Conservation (phyloP, 768 basidiomycete species). For the Macrolepiota fuliginosa region DNA sequence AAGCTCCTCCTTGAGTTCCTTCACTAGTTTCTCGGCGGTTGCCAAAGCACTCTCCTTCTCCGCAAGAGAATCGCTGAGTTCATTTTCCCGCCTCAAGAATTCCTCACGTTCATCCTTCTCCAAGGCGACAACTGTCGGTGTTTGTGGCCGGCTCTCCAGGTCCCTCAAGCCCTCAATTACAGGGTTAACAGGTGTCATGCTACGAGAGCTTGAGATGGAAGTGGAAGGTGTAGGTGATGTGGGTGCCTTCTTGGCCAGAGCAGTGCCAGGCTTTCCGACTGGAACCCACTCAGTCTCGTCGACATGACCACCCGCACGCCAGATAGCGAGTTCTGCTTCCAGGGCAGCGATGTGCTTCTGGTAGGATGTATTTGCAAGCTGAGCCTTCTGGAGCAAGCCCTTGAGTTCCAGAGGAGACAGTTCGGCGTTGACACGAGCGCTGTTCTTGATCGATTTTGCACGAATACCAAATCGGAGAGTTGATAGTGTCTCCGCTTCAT, state of each 20-base stretch:
- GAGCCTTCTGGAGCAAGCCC: constrained; percentile 83
- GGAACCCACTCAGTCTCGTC: constrained; percentile 81
- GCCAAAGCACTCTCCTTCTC: constrained; percentile 85
- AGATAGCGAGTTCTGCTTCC: constrained; percentile 87
- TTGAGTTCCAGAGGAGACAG: constrained; percentile 96
- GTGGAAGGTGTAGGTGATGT: constrained; percentile 64
- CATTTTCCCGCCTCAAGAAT: constrained; percentile 94
- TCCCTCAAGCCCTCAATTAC: constrained; percentile 72
- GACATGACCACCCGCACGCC: constrained; percentile 86
- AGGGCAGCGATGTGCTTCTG: constrained; percentile 86
- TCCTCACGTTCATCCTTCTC: constrained; percentile 98
- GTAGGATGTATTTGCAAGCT: constrained; percentile 78
- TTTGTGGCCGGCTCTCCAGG: constrained; percentile 83
- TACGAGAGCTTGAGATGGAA: constrained; percentile 45
- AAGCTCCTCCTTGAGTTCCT: constrained; percentile 87
- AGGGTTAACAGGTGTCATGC: constrained; percentile 75
- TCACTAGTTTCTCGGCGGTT: constrained; percentile 81
- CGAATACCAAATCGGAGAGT: constrained; percentile 99
- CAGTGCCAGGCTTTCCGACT: constrained; percentile 57
- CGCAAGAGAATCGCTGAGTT: constrained; percentile 88
- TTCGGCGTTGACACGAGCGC: constrained; percentile 97
- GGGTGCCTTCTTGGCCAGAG: constrained; percentile 61
- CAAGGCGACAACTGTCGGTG: constrained; percentile 82
- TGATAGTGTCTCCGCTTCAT: constrained; percentile 93
- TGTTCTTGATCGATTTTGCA: constrained; percentile 99